Base-by-base conservation (phyloP, 2,329 filamentous ascomycete species). In the Helotiales sp. region DNA sequence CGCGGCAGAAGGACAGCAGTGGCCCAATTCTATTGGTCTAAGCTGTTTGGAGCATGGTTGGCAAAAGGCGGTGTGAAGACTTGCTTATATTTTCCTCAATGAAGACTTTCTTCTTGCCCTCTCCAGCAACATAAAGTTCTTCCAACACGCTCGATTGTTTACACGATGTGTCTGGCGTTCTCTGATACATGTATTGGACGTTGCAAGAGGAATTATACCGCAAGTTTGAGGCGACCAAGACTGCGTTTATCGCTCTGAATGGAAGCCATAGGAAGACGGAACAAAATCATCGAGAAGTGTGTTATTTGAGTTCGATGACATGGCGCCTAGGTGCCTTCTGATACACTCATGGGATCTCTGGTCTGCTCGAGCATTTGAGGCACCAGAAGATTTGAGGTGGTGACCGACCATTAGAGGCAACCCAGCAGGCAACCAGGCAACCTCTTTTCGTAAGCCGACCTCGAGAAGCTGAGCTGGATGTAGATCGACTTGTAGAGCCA, bases 171-270 rank as follows among this genome's bases (percentile, higher is more conserved):
- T 76, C 47, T 75, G 75, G 71, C 66, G 71, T 72, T 69, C 73
- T 69, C 72, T 69, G 72, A 71, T 68, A 32, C 54, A 45, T 50
- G 59, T 61, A 71, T 73, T 66, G 70, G 72, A 63, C 69, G 75
- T 77, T 77, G 76, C 75, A 70, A 78, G 75, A 77, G 58, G 57
- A 75, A 70, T 69, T 62, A 65, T 40, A 75, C 74, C 76, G 73
- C 75, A 76, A 73, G 76, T 78, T 78, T 78, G 76, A 78, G 76
- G 75, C 71, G 72, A 77, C 75, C 73, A 74, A 74, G 70, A 76
- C 34, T 64, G 74, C 72, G 72, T 67, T 73, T 63, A 70, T n/a
- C 72, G 74, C 74, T 65, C 20, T 77, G 75, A 76, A 73, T 76
- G 73, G 74, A 74, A 74, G 75, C 72, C 75, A 77, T 77, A 77